These are phyloP conservation scores for Fraxinus pennsylvanica DNA, from an alignment of 257 asterid genomes.

Conservation along the genomic window DNA sequence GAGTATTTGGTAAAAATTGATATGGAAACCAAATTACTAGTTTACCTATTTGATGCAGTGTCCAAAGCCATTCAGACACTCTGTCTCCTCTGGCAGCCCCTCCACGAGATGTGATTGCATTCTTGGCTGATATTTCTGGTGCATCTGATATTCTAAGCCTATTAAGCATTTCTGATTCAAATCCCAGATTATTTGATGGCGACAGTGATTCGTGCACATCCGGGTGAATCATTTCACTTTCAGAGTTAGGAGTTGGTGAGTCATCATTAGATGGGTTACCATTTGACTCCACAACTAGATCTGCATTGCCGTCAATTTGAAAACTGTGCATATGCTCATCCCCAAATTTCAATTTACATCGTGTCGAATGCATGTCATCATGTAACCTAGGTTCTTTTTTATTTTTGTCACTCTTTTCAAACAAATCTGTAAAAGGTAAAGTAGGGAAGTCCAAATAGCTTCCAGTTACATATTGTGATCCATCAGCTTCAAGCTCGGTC, in stretches of 20 bases:
- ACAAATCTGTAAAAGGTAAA: conserved; percentile 77
- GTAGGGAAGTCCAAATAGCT: conserved; percentile 80
- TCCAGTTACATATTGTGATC: conserved; percentile 44
- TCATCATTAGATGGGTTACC: conserved; percentile 45
- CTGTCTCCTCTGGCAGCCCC: conserved; percentile 63
- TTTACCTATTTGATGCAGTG: conserved; percentile 88
- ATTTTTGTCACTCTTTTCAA: conserved; percentile 53
- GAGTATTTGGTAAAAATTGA: conserved; percentile 2
- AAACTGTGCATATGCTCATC: conserved; percentile 85
- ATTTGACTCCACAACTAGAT: conserved; percentile 77
- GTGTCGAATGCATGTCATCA: conserved; percentile 48
- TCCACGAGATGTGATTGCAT: conserved; percentile 52
- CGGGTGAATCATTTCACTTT: conserved; percentile 44
- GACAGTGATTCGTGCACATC: conserved; percentile 40
- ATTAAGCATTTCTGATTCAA: conserved; percentile 45
- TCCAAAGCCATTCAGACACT: conserved; percentile 99
- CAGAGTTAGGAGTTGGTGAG: conserved; percentile 41
- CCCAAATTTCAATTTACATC: conserved; percentile 60
- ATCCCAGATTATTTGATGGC: conserved; percentile 45
- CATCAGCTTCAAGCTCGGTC: conserved; percentile 45
- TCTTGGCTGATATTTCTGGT: conserved; percentile 52
- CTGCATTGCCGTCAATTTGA: conserved; percentile 74
- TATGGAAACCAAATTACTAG: not conserved
- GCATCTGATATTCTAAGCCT: conserved; percentile 64
- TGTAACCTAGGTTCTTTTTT: conserved; percentile 51